Evolutionary conservation across 192 early-diverging fungal genomes (phyloP), one percentile per base, ranked within the genome.

Genomic region (Backusella macrospora): DNA sequence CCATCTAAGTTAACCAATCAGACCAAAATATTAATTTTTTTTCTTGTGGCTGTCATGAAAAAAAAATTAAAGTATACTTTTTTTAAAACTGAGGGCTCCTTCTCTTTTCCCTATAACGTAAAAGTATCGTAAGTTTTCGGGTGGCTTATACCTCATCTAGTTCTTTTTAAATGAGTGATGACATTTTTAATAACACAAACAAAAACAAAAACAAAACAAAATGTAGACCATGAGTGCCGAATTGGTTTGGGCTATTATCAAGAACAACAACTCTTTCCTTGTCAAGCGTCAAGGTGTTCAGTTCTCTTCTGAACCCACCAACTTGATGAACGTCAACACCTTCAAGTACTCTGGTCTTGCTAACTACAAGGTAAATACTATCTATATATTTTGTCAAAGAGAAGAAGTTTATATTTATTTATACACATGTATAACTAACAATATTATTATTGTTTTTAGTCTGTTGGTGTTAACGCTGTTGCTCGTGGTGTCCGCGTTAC

Each of bases 271-370:
- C 82, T 88, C 90, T 73, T 96, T 88, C 86, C 82, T 96, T 67
- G 88, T 95, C 75, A 96, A 96, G 89, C 86, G 93, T 49, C 84
- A 85, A 78, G 92, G 92, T 63, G 83, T 84, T 71, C 85, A 90
- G 78, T 87, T 95, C 83, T 88, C 86, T 71, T 73, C 88, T 34
- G 94, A 95, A 82, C 81, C 86, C 69, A 85, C 86, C 68, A 95
- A 94, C 89, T 82, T 95, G 73, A 81, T 82, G 76, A 95, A 96
- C 85, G 72, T 83, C 76, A 89, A 96, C 89, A 86, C 91, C 62
- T 90, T 85, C 87, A 94, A 95, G 88, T 91, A 86, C 87, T 90
- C 92, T 80, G 92, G 91, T 67, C 62, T 95, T 79, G 91, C 91
- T 72, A 89, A 90, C 88, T 83, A 82, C 70, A 92, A 93, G 92